Conservation (phyloP, 140 eudicot genomes). For the Artemisia princeps region DNA sequence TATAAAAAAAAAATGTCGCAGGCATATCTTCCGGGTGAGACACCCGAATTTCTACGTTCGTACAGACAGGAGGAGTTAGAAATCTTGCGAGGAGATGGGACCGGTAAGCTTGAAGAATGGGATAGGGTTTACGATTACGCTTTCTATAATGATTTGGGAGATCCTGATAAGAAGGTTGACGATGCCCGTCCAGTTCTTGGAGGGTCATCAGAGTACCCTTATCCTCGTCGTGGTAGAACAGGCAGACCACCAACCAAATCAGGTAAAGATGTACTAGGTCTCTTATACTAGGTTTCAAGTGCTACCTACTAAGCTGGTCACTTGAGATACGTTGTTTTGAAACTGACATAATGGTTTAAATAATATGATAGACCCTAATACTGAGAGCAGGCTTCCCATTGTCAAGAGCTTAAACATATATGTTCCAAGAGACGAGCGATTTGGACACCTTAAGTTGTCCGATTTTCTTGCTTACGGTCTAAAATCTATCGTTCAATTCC, state of each 20-base stretch:
- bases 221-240: constrained; percentile 70
- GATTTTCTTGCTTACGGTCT: constrained; percentile 51
- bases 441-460: constrained; percentile 51
- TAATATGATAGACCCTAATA: constrained; percentile 32
- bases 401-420: constrained; percentile 35
- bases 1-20: constrained; percentile 2
- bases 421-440: constrained; percentile 57
- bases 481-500: constrained; percentile 39
- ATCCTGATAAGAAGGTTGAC: constrained; percentile 36
- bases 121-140: constrained; percentile 70
- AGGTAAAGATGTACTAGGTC: constrained; percentile 26
- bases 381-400: constrained; percentile 47
- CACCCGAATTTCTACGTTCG: constrained; percentile 33
- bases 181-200: constrained; percentile 55
- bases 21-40: constrained; percentile 49
- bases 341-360: neutral
- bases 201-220: constrained; percentile 54
- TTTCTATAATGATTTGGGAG: constrained; percentile 51
- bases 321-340: neutral
- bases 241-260: constrained; percentile 44
- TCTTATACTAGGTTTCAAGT: neutral
- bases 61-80: constrained; percentile 48
- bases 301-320: neutral
- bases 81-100: constrained; percentile 39
- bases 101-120: constrained; percentile 52